A percentile compares a stretch with the other conserved stretches of the same genome.
Conservation (phyloP, 1,139 yeast species). For the Arxiozyma telluris region DNA sequence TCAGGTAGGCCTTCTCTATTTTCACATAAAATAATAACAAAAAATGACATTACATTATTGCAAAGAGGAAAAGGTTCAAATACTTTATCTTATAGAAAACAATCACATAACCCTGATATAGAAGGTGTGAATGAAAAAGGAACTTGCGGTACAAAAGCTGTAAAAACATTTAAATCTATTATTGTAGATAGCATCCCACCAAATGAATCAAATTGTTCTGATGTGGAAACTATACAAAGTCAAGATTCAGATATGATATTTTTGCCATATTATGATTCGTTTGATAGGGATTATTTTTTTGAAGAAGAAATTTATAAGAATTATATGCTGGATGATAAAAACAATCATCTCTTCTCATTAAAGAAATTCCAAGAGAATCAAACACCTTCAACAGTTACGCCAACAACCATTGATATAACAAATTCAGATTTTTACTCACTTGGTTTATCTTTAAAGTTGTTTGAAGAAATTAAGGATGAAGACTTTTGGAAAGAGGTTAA, state of each 20-base stretch:
- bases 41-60: conserved; percentile 23
- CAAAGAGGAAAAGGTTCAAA: conserved; percentile 4
- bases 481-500: conserved; percentile 30
- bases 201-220: conserved; percentile 7
- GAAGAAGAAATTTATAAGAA: conserved; percentile 4
- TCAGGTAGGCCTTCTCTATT: conserved; percentile 7
- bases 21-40: conserved; percentile 16
- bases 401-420: background rate
- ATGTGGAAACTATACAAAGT: conserved; percentile 6
- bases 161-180: conserved; percentile 4
- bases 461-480: background rate
- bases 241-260: conserved; percentile 9
- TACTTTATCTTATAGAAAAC: background rate
- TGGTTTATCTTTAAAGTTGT: background rate
- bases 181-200: conserved; percentile 10
- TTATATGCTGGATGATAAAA: conserved; percentile 1
- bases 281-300: conserved; percentile 3
- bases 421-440: background rate
- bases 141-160: background rate
- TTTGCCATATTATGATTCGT: conserved; percentile 8
- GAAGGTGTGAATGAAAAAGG: conserved; percentile 1
- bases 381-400: background rate
- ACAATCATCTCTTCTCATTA: background rate
- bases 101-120: background rate
- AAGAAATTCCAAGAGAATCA: conserved; percentile 5